Conservation (phyloP, 768 basidiomycete genomes). For the Agaricus sinodeliciosus region DNA sequence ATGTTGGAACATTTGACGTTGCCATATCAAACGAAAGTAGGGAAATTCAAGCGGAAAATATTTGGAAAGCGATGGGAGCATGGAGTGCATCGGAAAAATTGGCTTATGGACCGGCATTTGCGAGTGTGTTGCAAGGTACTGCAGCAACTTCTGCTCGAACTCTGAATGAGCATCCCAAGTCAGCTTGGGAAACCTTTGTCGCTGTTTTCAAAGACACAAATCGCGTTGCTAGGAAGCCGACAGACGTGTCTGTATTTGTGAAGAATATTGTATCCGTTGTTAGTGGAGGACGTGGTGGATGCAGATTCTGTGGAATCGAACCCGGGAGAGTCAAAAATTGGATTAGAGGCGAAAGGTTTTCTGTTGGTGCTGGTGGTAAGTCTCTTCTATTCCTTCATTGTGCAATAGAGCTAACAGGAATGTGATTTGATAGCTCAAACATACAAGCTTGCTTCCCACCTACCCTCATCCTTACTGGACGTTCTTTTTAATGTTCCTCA, state of each 20-base stretch:
- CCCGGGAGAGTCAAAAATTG: constrained; percentile 47
- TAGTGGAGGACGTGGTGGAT: constrained; percentile 43
- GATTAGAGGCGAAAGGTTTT: constrained; percentile 61
- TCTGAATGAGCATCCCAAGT: constrained; percentile 11
- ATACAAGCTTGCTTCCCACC: constrained; percentile 62
- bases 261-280: constrained; percentile 53
- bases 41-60: constrained; percentile 20
- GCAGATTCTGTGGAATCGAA: constrained; percentile 36
- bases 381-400: constrained; percentile 1
- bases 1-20: constrained; percentile 58
- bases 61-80: constrained; percentile 50
- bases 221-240: constrained; percentile 42
- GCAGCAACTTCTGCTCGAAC: constrained; percentile 16
- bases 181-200: constrained; percentile 23
- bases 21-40: constrained; percentile 15
- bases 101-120: constrained; percentile 68
- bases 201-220: constrained; percentile 31
- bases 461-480: constrained; percentile 63
- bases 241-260: constrained; percentile 52
- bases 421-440: constrained; percentile 47
- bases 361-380: constrained; percentile 77
- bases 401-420: constrained; percentile 1
- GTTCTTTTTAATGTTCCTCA: constrained; percentile 60
- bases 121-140: constrained; percentile 33
- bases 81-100: constrained; percentile 74